These are phyloP conservation scores for Cordyceps javanica DNA, from an alignment of 2,329 filamentous ascomycete species.

Conservation along the genomic window DNA sequence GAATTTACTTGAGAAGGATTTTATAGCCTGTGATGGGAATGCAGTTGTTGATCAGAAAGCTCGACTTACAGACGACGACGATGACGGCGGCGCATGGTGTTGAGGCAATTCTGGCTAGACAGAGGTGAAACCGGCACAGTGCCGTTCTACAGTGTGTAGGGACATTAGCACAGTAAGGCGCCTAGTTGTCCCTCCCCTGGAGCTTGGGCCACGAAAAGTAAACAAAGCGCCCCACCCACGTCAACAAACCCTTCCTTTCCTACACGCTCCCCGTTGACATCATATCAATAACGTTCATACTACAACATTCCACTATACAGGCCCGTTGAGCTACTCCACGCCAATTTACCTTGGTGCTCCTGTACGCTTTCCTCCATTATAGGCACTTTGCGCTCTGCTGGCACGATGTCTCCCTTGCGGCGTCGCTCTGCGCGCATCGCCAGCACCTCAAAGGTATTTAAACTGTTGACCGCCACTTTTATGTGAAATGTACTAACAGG, in stretches of 20 bases:
- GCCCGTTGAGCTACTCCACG: conserved; percentile 11
- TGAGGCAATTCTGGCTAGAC: neutral
- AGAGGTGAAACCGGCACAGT: neutral
- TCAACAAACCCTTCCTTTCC: conserved; percentile 17
- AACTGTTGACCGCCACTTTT: conserved; percentile 14
- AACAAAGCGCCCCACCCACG: conserved; percentile 20
- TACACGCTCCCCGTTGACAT: conserved; percentile 17
- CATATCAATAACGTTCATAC: conserved; percentile 16
- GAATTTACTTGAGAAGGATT: too few species aligned
- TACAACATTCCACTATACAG: conserved; percentile 12
- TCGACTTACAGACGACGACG: neutral
- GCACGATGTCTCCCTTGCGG: conserved; percentile 35
- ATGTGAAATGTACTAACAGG: neutral
- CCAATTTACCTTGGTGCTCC: neutral
- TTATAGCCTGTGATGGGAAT: too few species aligned
- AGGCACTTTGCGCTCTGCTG: conserved; percentile 17
- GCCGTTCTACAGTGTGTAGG: neutral
- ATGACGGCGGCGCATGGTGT: neutral
- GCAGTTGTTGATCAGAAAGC: neutral
- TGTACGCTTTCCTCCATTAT: neutral
- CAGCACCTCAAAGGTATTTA: conserved; percentile 30
- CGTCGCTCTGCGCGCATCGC: conserved; percentile 41
- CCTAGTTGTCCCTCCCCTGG: conserved; percentile 9
- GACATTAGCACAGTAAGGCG: neutral
- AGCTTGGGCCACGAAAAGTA: conserved; percentile 20